Percentiles rank a stretch among this genome's conserved stretches.
phyloP scores from a whole-genome alignment of 306 rosid genomes.

The Casuarina cunninghamiana region DNA sequence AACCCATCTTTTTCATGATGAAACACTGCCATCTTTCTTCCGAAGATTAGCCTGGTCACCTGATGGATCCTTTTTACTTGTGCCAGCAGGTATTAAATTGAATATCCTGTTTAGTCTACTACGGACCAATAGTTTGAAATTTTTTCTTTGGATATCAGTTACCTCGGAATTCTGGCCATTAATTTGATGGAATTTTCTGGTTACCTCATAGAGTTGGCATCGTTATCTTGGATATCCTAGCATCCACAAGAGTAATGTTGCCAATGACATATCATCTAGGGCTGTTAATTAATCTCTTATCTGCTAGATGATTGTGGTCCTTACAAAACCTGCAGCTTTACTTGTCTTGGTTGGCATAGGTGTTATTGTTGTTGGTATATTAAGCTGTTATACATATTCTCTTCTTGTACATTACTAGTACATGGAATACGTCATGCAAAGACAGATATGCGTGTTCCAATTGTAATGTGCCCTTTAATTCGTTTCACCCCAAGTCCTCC shows the following conservation, averaged over 20 bases:
- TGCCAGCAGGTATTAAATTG: slow-evolving; percentile 77
- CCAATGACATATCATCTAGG: background rate
- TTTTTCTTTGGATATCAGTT: slow-evolving; percentile 17
- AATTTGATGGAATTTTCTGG: slow-evolving; percentile 15
- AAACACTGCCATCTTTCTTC: slow-evolving; percentile 91
- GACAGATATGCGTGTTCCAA: background rate
- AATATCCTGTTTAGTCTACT: slow-evolving; percentile 12
- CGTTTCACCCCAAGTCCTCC: background rate
- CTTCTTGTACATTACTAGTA: background rate
- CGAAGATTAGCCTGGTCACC: slow-evolving; percentile 98
- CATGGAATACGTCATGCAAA: background rate
- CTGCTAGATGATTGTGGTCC: background rate
- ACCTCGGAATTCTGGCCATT: background rate
- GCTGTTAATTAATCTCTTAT: background rate
- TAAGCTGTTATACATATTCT: background rate
- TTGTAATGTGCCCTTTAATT: background rate
- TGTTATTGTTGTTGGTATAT: background rate
- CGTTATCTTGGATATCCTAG: background rate
- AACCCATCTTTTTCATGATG: slow-evolving; percentile 84
- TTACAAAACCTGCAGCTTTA: background rate
- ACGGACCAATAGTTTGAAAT: slow-evolving; percentile 8
- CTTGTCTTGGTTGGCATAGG: background rate
- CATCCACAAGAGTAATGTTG: background rate
- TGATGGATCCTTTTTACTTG: slow-evolving; percentile 87
- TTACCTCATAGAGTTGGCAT: background rate